Base-by-base conservation (phyloP, 1,284 basidiomycete genomes). In the Fomitopsis schrenkii region DNA sequence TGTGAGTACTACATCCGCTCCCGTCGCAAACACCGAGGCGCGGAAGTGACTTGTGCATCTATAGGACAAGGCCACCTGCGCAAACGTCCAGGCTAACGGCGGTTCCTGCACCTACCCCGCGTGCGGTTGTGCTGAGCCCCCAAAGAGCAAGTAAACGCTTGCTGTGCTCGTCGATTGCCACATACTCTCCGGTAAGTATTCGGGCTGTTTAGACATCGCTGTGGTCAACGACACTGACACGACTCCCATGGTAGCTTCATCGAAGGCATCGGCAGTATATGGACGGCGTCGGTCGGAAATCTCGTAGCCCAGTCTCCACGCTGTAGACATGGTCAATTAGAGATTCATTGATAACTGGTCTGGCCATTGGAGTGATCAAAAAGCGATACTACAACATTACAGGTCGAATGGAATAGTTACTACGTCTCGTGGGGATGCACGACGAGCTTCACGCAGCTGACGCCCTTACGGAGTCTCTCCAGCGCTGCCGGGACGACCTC, bases 401-500 rank as follows among this genome's bases (percentile, higher is more conserved):
- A 22, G 22, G 22, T 22, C 22, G 22, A 22, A 22, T 15, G 19
- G 17, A 59, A 1, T 3, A 19, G 2, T 36, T 36, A 55, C 53
- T 59, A 9, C 50, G 77, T 81, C 62, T 85, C 80, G 52, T 78
- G 76, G 1, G 83, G 83, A 44, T 69, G 76, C 2, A 63, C 79
- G 19, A 86, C 73, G 10, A 87, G 70, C 66, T 87, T 85, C 19
- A 70, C 65, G 1, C 76, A 81, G 38, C 80, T 84, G 59, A 77
- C 63, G 9, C 76, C 71, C 3, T 70, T 40, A 4, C 9, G 6
- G 8, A 40, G 38, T 2, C 8, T 40, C 38, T 40, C 38, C 38
- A 40, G 38, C 5, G 8, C 38, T 14, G 38, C 38, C 38, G 12
- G 6, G 17, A 86, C 77, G 3, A 79, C 83, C 2, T 64, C 65